Percentiles rank a stretch among this genome's conserved stretches.
These are phyloP conservation scores for Rhododendron ferrugineum DNA, from an alignment of 148 eudicot species.

Conservation along the genomic window DNA sequence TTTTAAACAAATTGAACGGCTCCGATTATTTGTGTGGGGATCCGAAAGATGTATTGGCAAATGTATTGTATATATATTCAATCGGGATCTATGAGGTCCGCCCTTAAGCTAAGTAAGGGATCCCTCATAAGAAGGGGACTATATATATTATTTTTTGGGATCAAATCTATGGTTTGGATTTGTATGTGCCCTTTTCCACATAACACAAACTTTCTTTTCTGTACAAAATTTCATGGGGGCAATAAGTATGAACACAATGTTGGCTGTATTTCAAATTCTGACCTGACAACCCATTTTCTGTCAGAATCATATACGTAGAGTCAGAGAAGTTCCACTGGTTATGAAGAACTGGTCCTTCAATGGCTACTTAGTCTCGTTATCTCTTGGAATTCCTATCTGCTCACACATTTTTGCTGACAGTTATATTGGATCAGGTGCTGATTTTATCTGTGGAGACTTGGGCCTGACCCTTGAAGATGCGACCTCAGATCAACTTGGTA, in stretches of 20 bases:
- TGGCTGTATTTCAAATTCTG: background rate
- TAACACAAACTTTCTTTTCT: background rate
- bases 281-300: background rate
- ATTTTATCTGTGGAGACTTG: constrained; percentile 77
- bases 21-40: too few species aligned
- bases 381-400: background rate
- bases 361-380: constrained; percentile 1
- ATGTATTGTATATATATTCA: too few species aligned
- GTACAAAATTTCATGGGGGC: background rate
- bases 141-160: background rate
- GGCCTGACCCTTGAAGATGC: constrained; percentile 63
- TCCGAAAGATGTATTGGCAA: too few species aligned
- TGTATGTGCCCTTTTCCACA: background rate
- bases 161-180: background rate
- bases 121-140: too few species aligned
- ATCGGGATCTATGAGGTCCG: too few species aligned
- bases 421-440: constrained; percentile 63
- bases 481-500: constrained; percentile 95
- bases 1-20: too few species aligned
- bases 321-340: background rate
- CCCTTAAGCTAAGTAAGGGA: too few species aligned
- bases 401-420: background rate
- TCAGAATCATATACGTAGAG: background rate
- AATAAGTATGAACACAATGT: background rate
- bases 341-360: background rate